Evolutionary conservation across 2,329 filamentous ascomycete genomes (phyloP).

Genomic region (Epichloe elymi): DNA sequence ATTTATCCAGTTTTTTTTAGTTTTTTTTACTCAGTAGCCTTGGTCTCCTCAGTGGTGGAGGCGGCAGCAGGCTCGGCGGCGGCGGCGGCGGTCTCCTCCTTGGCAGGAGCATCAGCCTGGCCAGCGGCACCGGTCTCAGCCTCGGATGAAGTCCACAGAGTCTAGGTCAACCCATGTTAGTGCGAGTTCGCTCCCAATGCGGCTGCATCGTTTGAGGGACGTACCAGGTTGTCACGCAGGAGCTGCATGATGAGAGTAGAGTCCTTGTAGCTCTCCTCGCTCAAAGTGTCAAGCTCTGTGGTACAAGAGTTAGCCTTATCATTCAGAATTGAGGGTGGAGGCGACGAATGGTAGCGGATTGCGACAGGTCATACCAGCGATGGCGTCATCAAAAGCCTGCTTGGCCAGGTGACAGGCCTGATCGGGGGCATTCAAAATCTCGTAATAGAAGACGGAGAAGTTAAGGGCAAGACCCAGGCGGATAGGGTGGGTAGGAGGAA

Average conservation of each 20-base stretch:
- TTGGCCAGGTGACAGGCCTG: constrained; percentile 98
- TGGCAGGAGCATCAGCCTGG: constrained; percentile 33
- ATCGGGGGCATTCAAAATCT: constrained; percentile 97
- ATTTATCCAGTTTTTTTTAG: constrained; percentile 8
- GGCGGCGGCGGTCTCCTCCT: constrained; percentile 36
- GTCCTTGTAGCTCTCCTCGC: constrained; percentile 99
- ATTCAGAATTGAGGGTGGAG: background rate
- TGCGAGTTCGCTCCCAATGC: background rate
- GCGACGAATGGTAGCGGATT: background rate
- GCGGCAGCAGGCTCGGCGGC: constrained; percentile 44
- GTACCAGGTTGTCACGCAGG: constrained; percentile 87
- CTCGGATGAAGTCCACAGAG: constrained; percentile 98
- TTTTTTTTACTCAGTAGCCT: constrained; percentile 47
- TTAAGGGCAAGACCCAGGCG: constrained; percentile 93
- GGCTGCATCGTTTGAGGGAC: constrained; percentile 15
- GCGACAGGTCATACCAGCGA: constrained; percentile 46
- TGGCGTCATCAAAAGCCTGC: constrained; percentile 97
- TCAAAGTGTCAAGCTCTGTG: constrained; percentile 84
- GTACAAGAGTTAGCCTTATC: background rate
- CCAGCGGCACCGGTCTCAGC: constrained; percentile 57
- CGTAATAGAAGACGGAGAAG: constrained; percentile 99
- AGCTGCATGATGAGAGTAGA: constrained; percentile 98
- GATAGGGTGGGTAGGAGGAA: constrained; percentile 95
- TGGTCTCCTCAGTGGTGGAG: constrained; percentile 50
- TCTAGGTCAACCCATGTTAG: constrained; percentile 37